phyloP scores from a whole-genome alignment of 2,329 filamentous ascomycete species.

The Claviceps pazoutovae region DNA sequence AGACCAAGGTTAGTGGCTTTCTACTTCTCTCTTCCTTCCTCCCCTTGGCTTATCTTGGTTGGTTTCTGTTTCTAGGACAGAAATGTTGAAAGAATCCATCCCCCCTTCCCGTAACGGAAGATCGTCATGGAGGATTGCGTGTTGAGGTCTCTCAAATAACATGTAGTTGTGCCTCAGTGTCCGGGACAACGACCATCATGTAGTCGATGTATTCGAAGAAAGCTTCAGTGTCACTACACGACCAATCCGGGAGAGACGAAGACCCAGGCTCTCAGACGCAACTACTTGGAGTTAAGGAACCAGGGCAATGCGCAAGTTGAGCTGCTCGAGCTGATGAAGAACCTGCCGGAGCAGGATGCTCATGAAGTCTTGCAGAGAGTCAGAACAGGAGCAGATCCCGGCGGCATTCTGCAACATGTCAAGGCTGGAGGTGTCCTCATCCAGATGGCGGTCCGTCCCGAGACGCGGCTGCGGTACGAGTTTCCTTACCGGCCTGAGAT shows the following conservation, averaged over 20 bases:
- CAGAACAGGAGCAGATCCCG: slow-evolving; percentile 18
- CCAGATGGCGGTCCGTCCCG: slow-evolving; percentile 23
- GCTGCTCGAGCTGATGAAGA: slow-evolving; percentile 8
- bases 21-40: background rate
- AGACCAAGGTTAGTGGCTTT: background rate
- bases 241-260: slow-evolving; percentile 10
- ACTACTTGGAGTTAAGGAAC: slow-evolving; percentile 1
- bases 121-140: no score
- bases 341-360: slow-evolving; percentile 17
- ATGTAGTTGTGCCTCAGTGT: slow-evolving; percentile 9
- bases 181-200: slow-evolving; percentile 14
- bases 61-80: no score
- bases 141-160: no score
- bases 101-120: no score
- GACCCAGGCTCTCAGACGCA: slow-evolving; percentile 9
- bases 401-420: slow-evolving; percentile 19
- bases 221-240: slow-evolving; percentile 9
- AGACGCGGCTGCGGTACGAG: slow-evolving; percentile 24
- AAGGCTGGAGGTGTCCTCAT: slow-evolving; percentile 23
- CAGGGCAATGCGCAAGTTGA: slow-evolving; percentile 7
- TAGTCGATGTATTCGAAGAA: slow-evolving; percentile 9
- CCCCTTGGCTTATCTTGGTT: background rate
- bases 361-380: slow-evolving; percentile 20
- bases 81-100: no score
- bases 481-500: slow-evolving; percentile 21